These are phyloP conservation scores for Colletotrichum horii DNA, from an alignment of 2,329 filamentous ascomycete species.

Conservation along the genomic window DNA sequence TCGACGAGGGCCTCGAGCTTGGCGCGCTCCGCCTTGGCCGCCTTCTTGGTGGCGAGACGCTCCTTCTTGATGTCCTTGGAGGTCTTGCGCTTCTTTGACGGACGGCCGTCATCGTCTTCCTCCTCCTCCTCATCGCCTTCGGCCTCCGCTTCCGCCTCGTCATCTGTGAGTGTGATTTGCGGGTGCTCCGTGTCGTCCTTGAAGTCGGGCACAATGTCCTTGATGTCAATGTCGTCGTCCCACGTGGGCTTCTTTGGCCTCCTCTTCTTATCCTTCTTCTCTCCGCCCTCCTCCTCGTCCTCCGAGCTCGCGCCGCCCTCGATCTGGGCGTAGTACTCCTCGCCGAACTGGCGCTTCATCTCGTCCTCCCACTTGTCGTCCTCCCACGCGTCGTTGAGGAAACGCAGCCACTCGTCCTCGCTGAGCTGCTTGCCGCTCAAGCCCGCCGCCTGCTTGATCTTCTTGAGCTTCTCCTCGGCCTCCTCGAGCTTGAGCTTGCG, in stretches of 20 bases:
- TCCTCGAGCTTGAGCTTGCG: constrained; percentile 91
- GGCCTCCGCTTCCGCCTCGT: constrained; percentile 45
- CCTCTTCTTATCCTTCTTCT: constrained; percentile 69
- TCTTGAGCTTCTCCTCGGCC: constrained; percentile 82
- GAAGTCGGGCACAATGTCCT: constrained; percentile 87
- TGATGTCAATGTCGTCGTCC: constrained; percentile 98
- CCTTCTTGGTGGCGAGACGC: constrained; percentile 65
- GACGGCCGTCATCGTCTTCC: constrained; percentile 47
- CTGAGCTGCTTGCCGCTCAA: constrained; percentile 68
- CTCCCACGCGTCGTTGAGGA: constrained; percentile 89
- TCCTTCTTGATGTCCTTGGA: constrained; percentile 65
- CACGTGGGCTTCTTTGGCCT: constrained; percentile 83
- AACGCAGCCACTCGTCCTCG: constrained; percentile 82
- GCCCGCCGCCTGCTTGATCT: constrained; percentile 90
- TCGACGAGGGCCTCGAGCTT: constrained; percentile 89
- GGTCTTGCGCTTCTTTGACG: constrained; percentile 64
- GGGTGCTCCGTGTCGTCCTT: constrained; percentile 66
- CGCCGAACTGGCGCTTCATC: constrained; percentile 88
- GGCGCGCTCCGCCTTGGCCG: constrained; percentile 79
- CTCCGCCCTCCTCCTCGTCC: constrained; percentile 54
- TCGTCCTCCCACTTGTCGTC: constrained; percentile 88
- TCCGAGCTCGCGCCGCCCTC: constrained; percentile 70
- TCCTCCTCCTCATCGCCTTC: constrained; percentile 38
- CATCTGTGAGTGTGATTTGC: constrained; percentile 61
- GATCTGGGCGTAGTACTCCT: constrained; percentile 85